Evolutionary conservation across 352 stramenopile genomes (phyloP), one percentile per base, ranked within the genome.

Genomic region (Globisporangium polare): DNA sequence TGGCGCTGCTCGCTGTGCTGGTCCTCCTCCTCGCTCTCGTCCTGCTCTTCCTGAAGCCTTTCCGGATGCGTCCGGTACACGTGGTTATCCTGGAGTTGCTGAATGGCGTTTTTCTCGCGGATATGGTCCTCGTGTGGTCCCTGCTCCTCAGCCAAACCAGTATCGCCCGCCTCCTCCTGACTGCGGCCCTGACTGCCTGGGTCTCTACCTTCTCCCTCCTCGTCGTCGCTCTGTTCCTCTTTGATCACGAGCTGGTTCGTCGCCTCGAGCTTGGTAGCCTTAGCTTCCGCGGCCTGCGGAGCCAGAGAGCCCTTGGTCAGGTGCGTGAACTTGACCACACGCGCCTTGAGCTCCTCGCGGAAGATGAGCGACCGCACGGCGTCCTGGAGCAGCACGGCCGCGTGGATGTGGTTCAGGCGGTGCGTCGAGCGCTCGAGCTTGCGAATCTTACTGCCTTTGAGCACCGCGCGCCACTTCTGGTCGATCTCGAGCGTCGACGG

Each of bases 301-400:
- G 15, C 45, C 18, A 57, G 2, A 27, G 54, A 63, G 7, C 37
- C 37, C 5, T 54, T 56, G 10, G 73, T 85, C 15, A 86, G 58
- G 0, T 65, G 47, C 0, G 66, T 77, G 62, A 87, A 87, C 57
- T 85, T 86, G 2, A 75, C 12, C 22, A 89, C 80, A 2, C 73
- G 72, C 24, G 67, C 66, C 9, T 67, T 64, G n/a, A 89, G 75
- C 55, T 86, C 77, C n/a, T 89, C 72, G 18, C 74, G 77, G 51
- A 86, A 88, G 51, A 89, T 75, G 26, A 78, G 62, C 55, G 77
- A 84, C 12, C 64, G 73, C 24, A 88, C 74, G 15, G 73, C 69
- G 49, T 83, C 70, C 45, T 86, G 77, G 29, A 89, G 54, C 53
- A 86, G 72, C 24, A 86, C 75, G 18, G 75, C 68, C n/a, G 77